Percentiles rank a stretch among this genome's conserved stretches.
phyloP scores from a whole-genome alignment of 1,284 basidiomycete species.

The Jaminaea rosea region DNA sequence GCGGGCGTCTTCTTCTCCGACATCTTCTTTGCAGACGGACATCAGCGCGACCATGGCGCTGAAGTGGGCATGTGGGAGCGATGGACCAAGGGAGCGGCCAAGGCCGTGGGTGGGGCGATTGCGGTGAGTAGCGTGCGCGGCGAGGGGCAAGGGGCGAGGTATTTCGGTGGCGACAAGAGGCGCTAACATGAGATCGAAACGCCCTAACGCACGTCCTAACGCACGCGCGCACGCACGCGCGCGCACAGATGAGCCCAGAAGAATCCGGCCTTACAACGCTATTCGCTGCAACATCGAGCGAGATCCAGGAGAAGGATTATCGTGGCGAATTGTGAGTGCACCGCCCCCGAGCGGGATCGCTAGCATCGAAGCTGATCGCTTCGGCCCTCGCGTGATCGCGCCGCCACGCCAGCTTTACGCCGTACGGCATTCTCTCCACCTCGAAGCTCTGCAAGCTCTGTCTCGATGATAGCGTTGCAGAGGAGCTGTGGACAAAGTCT shows the following conservation, averaged over 20 bases:
- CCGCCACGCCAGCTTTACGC: not conserved
- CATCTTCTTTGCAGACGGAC: not conserved
- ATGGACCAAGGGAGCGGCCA: not conserved
- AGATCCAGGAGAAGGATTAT: not conserved
- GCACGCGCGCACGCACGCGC: too few relatives aligned
- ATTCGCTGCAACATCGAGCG: not conserved
- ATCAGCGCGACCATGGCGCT: not conserved
- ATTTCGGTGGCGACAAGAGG: too few relatives aligned
- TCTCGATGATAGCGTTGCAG: not conserved
- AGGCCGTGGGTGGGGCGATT: not conserved
- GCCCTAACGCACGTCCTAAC: not conserved
- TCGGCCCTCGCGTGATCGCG: too few relatives aligned
- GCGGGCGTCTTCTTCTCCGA: not conserved
- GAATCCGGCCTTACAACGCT: not conserved
- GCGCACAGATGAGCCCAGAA: not conserved
- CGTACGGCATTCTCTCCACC: not conserved
- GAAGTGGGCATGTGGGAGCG: not conserved
- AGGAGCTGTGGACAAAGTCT: not conserved
- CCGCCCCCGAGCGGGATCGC: too few relatives aligned
- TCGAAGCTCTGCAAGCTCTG: not conserved
- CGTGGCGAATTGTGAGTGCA: not conserved
- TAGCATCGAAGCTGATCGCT: too few relatives aligned
- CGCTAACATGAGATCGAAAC: too few relatives aligned
- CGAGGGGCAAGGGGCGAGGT: too few relatives aligned
- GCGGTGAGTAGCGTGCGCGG: too few relatives aligned